phyloP scores from a whole-genome alignment of 805 yeast species.

The Sugiyamaella chiloensis region DNA sequence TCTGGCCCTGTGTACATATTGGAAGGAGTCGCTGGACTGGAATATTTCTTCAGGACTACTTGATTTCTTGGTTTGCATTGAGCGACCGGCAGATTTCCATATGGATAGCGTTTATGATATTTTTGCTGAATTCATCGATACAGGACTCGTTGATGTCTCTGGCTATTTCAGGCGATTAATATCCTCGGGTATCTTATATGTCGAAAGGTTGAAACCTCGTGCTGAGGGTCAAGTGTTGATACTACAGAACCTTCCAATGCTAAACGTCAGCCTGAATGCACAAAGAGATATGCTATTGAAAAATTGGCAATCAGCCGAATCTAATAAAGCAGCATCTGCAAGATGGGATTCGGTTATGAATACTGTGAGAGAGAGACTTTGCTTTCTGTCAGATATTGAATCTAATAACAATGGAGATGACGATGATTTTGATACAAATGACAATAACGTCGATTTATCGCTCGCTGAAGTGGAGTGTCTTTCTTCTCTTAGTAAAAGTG shows the following conservation, averaged over 20 bases:
- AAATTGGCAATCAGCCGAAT: background rate
- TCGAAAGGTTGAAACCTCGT: conserved; percentile 39
- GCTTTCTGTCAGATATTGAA: background rate
- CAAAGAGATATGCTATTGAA: conserved; percentile 14
- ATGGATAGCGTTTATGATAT: conserved; percentile 36
- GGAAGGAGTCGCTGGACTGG: conserved; percentile 21
- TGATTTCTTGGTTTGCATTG: conserved; percentile 23
- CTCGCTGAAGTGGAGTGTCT: background rate
- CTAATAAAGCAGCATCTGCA: background rate
- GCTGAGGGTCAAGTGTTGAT: conserved; percentile 44
- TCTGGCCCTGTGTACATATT: conserved; percentile 20
- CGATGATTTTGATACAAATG: background rate
- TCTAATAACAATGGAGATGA: background rate
- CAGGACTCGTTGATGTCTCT: conserved; percentile 53
- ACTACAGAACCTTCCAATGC: conserved; percentile 41
- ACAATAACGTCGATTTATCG: conserved; percentile 4
- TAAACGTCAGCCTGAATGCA: conserved; percentile 16
- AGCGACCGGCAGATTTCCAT: conserved; percentile 11
- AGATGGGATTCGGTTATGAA: background rate
- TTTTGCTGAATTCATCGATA: conserved; percentile 47
- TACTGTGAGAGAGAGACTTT: background rate
- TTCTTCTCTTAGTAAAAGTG: background rate
- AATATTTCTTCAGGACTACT: conserved; percentile 27
- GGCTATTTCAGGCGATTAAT: conserved; percentile 76
- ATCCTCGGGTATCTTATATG: conserved; percentile 79